phyloP scores from a whole-genome alignment of 2,329 filamentous ascomycete species.

The Davidsoniella virescens region DNA sequence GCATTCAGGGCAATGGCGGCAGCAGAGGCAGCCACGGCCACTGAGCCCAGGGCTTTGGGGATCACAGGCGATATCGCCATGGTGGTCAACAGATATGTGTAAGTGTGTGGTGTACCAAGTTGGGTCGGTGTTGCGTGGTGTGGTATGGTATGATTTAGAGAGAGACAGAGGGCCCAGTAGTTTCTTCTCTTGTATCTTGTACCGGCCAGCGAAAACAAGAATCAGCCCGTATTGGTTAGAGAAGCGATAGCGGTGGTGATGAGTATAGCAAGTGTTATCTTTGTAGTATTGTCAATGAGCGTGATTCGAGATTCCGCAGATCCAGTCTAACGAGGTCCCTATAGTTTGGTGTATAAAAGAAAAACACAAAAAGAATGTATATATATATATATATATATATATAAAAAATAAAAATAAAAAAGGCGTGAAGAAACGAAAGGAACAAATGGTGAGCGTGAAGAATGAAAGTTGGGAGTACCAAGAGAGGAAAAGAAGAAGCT shows the following conservation, averaged over 20 bases:
- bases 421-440: slow-evolving; percentile 3
- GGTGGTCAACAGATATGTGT: neutral
- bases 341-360: slow-evolving; percentile 1
- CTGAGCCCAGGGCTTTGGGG: slow-evolving; percentile 6
- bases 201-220: slow-evolving; percentile 3
- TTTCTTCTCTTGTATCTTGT: neutral
- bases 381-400: neutral
- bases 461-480: neutral
- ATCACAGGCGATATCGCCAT: slow-evolving; percentile 6
- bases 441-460: slow-evolving; percentile 3
- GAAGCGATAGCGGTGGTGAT: neutral
- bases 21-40: slow-evolving; percentile 7
- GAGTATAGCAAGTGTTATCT: neutral
- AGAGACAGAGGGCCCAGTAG: too few species aligned
- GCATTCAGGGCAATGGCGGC: slow-evolving; percentile 8
- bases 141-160: too few species aligned
- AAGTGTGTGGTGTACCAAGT: neutral
- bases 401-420: neutral
- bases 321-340: slow-evolving; percentile 6
- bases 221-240: slow-evolving; percentile 6
- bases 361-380: neutral
- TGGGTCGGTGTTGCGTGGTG: too few species aligned
- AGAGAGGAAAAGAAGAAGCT: slow-evolving; percentile 1
- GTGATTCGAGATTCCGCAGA: slow-evolving; percentile 9
- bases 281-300: slow-evolving; percentile 4